Conservation (phyloP, 1,284 basidiomycete genomes). For the Ustilago tritici region DNA sequence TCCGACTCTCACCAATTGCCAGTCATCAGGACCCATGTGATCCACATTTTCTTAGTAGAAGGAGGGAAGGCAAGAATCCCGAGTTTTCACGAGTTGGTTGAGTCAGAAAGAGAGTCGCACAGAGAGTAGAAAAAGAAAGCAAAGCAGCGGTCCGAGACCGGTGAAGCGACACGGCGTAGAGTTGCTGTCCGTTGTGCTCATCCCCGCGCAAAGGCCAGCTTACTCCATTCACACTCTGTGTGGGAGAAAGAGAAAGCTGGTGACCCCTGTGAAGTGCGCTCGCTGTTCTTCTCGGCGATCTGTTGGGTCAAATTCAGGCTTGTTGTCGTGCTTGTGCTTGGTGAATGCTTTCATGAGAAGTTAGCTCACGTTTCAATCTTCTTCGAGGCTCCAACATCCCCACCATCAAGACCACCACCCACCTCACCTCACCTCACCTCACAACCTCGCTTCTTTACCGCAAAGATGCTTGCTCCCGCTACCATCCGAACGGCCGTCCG, state of each 20-base stretch:
- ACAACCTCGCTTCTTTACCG: not conserved
- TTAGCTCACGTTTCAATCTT: not conserved
- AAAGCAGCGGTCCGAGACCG: constrained; percentile 18
- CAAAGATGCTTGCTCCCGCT: constrained; percentile 44
- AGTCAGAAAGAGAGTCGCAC: constrained; percentile 22
- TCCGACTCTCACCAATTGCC: no score
- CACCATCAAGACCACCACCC: constrained; percentile 2
- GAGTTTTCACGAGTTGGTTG: constrained; percentile 39
- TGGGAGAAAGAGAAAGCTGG: not conserved
- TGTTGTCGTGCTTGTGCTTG: not conserved
- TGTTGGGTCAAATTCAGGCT: not conserved
- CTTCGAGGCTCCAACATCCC: not conserved
- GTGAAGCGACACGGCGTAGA: not conserved
- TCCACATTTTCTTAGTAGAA: no score
- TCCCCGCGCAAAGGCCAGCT: constrained; percentile 24
- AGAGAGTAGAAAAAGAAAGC: not conserved
- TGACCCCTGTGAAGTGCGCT: not conserved
- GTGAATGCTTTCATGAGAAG: not conserved
- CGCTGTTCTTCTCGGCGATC: constrained; percentile 11
- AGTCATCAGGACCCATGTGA: no score
- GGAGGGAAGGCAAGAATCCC: constrained; percentile 21
- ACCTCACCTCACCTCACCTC: not conserved
- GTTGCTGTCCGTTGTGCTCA: constrained; percentile 6
- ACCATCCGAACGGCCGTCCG: constrained; percentile 45
- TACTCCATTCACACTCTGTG: not conserved